Evolutionary conservation across 768 basidiomycete species (phyloP).

Genomic region (Kwoniella heveanensis): DNA sequence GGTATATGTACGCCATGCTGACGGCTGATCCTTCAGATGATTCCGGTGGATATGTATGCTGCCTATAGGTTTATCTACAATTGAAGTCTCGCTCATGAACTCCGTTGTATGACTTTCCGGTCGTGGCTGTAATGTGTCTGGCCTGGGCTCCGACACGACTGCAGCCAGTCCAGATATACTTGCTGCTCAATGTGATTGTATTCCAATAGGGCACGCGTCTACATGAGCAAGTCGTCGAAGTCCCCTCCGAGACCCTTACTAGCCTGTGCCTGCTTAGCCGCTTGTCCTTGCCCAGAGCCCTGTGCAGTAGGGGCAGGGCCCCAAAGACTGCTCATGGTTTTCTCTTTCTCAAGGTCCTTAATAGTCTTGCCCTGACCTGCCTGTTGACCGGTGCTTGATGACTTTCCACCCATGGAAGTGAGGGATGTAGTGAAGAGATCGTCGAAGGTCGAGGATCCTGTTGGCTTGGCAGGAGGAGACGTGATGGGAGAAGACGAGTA

Average conservation of each 20-base stretch:
- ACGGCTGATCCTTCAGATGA: no score
- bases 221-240: slow-evolving; percentile 42
- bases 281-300: slow-evolving; percentile 7
- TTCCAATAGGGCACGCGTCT: background rate
- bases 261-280: slow-evolving; percentile 6
- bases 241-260: slow-evolving; percentile 9
- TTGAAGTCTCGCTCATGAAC: no score
- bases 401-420: slow-evolving; percentile 54
- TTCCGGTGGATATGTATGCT: no score
- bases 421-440: slow-evolving; percentile 86
- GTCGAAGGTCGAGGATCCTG: slow-evolving; percentile 64
- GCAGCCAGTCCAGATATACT: no score
- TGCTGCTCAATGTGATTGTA: no score
- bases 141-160: no score
- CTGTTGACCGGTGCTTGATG: slow-evolving; percentile 28
- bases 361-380: slow-evolving; percentile 67
- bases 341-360: slow-evolving; percentile 85
- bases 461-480: slow-evolving; percentile 17
- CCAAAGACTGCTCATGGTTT: slow-evolving; percentile 79
- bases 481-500: slow-evolving; percentile 37
- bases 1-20: no score
- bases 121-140: no score
- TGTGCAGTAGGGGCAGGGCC: slow-evolving; percentile 55
- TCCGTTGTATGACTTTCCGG: no score
- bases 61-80: no score